phyloP scores from a whole-genome alignment of 768 basidiomycete genomes.

The Harrya chromipes region DNA sequence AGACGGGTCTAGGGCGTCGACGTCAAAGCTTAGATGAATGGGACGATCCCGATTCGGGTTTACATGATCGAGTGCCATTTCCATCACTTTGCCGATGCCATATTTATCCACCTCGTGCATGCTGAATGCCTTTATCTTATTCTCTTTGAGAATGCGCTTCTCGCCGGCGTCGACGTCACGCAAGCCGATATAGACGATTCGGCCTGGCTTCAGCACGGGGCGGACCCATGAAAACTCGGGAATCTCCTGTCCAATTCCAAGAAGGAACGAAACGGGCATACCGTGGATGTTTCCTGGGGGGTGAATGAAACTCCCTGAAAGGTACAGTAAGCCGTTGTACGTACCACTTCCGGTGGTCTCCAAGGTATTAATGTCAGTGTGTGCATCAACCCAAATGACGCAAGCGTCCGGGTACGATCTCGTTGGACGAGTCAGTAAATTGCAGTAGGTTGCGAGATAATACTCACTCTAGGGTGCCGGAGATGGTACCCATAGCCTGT shows the following conservation, averaged over 20 bases:
- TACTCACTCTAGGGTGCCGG: constrained; percentile 75
- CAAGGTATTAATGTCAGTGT: constrained; percentile 93
- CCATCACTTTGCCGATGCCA: constrained; percentile 91
- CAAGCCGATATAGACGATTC: constrained; percentile 95
- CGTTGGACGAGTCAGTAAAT: constrained; percentile 4
- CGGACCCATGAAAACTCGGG: constrained; percentile 57
- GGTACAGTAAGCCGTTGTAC: constrained; percentile 8
- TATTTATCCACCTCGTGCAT: constrained; percentile 90
- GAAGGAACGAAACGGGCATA: constrained; percentile 94
- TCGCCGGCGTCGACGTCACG: constrained; percentile 91
- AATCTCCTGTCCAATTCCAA: constrained; percentile 43
- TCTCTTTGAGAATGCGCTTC: constrained; percentile 77
- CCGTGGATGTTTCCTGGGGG: constrained; percentile 89
- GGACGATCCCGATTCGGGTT: constrained; percentile 81
- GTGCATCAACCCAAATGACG: constrained; percentile 96
- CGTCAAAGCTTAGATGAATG: constrained; percentile 95
- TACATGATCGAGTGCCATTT: constrained; percentile 94
- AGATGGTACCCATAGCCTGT: constrained; percentile 90
- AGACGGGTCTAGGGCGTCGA: constrained; percentile 89
- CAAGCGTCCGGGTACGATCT: constrained; percentile 78
- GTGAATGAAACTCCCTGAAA: neutral
- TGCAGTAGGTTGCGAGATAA: neutral
- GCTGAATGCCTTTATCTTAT: constrained; percentile 80
- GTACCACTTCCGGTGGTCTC: constrained; percentile 74
- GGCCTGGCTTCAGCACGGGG: constrained; percentile 63